Evolutionary conservation across 2,329 filamentous ascomycete species (phyloP), one percentile per base, ranked within the genome.

Genomic region (Aspergillus ochraceoroseus): DNA sequence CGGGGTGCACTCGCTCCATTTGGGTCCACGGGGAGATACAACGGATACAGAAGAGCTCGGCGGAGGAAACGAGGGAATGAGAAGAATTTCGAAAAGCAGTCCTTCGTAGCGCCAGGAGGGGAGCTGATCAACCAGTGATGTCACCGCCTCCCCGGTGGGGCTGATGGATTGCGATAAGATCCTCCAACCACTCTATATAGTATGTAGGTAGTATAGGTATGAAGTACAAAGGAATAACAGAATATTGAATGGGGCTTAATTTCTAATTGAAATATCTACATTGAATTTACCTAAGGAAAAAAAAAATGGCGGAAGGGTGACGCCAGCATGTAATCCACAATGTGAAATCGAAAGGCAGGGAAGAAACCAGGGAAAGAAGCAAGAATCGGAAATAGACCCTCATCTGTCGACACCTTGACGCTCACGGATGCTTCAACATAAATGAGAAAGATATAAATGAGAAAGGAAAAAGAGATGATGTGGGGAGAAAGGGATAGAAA

Each of bases 1-100:
- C 49, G 49, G 65, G 60, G 23, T 62, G 61, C 31, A 54, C 52
- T 5, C 58, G 49, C 31, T 64, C 61, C 54, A 65, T 64, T 18
- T 23, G 9, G 17, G 14, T 8, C 20, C 9, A 6, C 37, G 6
- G n/a, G 29, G 11, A 32, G 8, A 9, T 17, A n/a, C n/a, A 9
- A 22, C 27, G 11, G 27, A 27, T 14, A 34, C 13, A 17, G 9
- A 23, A 13, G 22, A 30, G 4, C 28, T 14, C 27, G 26, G 17
- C 18, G 28, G 32, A 38, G 22, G 9, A 25, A 37, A n/a, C 13
- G 18, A 27, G n/a, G 22, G 28, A 37, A n/a, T 22, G 12, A 20
- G 12, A 22, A 12, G 15, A 45, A 13, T 19, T 44, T 23, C 13
- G 20, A 19, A 33, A 27, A 31, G 33, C 18, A 31, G n/a, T n/a